These are phyloP conservation scores for Cercospora nicotianae DNA, from an alignment of 2,329 filamentous ascomycete species.

Conservation along the genomic window DNA sequence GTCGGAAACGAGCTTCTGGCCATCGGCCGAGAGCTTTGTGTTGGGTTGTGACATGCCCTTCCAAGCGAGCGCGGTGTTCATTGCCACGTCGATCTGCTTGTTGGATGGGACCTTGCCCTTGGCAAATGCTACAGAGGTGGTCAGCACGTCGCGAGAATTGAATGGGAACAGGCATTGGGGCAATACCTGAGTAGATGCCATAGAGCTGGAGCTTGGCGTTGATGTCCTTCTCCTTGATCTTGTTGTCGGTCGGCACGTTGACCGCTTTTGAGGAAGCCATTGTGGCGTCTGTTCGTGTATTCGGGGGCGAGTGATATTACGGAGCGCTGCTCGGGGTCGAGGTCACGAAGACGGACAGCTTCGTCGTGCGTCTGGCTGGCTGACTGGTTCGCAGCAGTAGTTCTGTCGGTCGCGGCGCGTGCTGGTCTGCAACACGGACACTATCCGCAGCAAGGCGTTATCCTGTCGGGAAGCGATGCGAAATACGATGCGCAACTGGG, in stretches of 20 bases:
- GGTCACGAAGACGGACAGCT: neutral
- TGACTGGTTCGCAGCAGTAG: neutral
- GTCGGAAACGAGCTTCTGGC: constrained; percentile 74
- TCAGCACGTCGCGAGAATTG: constrained; percentile 45
- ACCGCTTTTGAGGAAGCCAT: constrained; percentile 49
- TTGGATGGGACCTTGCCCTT: constrained; percentile 92
- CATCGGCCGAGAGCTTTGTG: constrained; percentile 76
- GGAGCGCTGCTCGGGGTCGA: neutral
- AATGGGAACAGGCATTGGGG: neutral
- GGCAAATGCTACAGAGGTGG: constrained; percentile 64
- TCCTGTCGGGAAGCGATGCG: constrained; percentile 12
- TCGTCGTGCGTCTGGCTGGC: neutral
- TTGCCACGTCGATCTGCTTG: constrained; percentile 89
- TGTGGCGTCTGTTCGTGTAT: constrained; percentile 19
- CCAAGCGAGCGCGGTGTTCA: constrained; percentile 82
- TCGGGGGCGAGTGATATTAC: neutral
- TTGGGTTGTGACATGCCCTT: constrained; percentile 69
- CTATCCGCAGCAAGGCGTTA: constrained; percentile 12
- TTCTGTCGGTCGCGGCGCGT: neutral
- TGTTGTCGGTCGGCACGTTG: constrained; percentile 71
- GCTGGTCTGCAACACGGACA: constrained; percentile 8
- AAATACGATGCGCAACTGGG: constrained; percentile 11
- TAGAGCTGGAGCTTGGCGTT: constrained; percentile 94
- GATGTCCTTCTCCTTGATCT: constrained; percentile 79
- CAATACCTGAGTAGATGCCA: constrained; percentile 66